Percentiles rank a stretch among this genome's conserved stretches.
Conservation (phyloP, 192 early-diverging fungal species). For the Coemansia sp. region DNA sequence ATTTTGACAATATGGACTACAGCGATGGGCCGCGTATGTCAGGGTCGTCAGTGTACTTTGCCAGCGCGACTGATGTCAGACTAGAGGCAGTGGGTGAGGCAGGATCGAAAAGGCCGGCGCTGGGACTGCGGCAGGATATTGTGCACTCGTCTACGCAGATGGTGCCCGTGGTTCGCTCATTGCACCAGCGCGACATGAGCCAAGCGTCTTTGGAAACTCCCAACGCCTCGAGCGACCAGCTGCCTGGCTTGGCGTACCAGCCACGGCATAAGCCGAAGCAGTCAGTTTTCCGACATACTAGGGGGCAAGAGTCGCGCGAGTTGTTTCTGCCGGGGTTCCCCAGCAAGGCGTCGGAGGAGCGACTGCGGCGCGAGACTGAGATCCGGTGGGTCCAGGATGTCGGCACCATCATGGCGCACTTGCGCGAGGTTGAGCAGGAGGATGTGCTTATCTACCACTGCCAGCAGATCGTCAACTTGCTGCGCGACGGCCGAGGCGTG, state of each 20-base stretch:
- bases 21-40: slow-evolving; percentile 19
- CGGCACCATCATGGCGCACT: slow-evolving; percentile 30
- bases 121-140: slow-evolving; percentile 43
- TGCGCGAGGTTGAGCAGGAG: slow-evolving; percentile 38
- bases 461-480: slow-evolving; percentile 40
- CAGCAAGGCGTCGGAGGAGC: slow-evolving; percentile 45
- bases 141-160: slow-evolving; percentile 14
- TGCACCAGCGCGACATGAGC: slow-evolving; percentile 25
- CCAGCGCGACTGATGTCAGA: slow-evolving; percentile 38
- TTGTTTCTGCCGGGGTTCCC: slow-evolving; percentile 38
- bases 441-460: slow-evolving; percentile 41
- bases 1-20: slow-evolving; percentile 27
- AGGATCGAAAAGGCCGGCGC: slow-evolving; percentile 33
- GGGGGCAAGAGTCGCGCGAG: slow-evolving; percentile 26
- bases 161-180: neutral
- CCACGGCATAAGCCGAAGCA: slow-evolving; percentile 19
- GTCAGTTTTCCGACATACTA: neutral
- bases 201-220: slow-evolving; percentile 26
- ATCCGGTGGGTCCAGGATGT: slow-evolving; percentile 54
- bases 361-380: slow-evolving; percentile 54
- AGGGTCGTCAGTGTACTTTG: slow-evolving; percentile 27
- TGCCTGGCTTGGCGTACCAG: slow-evolving; percentile 14
- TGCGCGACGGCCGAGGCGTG: slow-evolving; percentile 52
- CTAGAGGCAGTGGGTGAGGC: slow-evolving; percentile 33
- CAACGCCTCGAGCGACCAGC: slow-evolving; percentile 28